Percentiles rank a stretch among this genome's conserved stretches.
phyloP scores from a whole-genome alignment of 177 flowering plant species.

The Vitis hybrid region DNA sequence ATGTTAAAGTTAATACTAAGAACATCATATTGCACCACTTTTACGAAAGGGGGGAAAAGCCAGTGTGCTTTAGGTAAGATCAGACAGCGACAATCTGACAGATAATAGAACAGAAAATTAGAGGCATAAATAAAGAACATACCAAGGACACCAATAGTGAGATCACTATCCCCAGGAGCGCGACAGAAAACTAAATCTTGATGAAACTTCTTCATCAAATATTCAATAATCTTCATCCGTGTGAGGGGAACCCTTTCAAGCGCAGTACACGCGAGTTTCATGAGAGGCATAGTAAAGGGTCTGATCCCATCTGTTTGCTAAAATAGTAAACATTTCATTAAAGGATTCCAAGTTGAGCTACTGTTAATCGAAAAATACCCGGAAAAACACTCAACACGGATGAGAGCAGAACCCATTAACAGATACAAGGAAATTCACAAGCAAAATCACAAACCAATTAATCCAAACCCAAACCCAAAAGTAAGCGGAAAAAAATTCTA shows the following conservation, averaged over 20 bases:
- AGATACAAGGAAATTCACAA: not conserved
- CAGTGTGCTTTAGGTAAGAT: not conserved
- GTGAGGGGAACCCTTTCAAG: conserved; percentile 94
- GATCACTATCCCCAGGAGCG: conserved; percentile 65
- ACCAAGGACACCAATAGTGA: conserved; percentile 66
- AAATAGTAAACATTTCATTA: conserved; percentile 25
- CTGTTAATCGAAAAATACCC: not conserved
- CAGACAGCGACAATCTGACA: not conserved
- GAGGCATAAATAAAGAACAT: conserved; percentile 14
- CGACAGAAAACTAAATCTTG: conserved; percentile 94
- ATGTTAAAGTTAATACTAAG: not conserved
- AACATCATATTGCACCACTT: not conserved
- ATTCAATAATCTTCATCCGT: conserved; percentile 63
- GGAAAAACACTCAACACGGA: too few relatives aligned
- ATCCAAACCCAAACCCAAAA: too few relatives aligned
- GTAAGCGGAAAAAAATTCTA: too few relatives aligned
- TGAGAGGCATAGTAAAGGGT: conserved; percentile 96
- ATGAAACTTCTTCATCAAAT: conserved; percentile 67
- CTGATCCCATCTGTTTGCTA: conserved; percentile 93
- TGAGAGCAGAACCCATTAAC: not conserved
- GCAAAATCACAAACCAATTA: too few relatives aligned
- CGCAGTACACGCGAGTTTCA: conserved; percentile 94
- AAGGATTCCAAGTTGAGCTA: not conserved
- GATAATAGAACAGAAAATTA: not conserved
- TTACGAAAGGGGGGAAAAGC: not conserved